phyloP scores from a whole-genome alignment of 140 eudicot species.

The Ambrosia hybrid region DNA sequence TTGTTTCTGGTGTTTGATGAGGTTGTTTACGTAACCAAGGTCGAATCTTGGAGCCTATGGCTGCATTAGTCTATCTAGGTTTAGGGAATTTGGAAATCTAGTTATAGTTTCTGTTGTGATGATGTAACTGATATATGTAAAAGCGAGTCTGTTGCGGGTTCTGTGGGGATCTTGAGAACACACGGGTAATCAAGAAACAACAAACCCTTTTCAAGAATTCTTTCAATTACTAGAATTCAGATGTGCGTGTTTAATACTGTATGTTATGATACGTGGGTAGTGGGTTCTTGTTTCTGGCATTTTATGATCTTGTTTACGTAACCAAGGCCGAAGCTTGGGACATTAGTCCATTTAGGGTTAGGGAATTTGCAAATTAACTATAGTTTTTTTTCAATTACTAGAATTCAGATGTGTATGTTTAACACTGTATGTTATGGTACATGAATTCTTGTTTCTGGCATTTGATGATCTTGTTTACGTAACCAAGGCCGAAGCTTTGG shows the following conservation, averaged over 20 bases:
- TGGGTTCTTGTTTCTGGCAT: not conserved
- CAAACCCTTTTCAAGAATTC: not conserved
- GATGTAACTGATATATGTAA: too few relatives aligned
- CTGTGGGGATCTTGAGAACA: not conserved
- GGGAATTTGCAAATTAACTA: not conserved
- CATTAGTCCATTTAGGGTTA: not conserved
- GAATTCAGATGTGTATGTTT: not conserved
- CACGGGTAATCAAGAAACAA: too few relatives aligned
- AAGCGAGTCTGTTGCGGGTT: too few relatives aligned
- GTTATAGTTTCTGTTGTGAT: too few relatives aligned
- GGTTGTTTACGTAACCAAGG: not conserved
- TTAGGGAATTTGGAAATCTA: too few relatives aligned
- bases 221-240: not conserved
- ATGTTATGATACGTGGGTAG: too few relatives aligned
- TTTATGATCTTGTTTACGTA: not conserved
- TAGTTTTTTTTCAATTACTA: not conserved
- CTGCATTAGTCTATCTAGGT: too few relatives aligned
- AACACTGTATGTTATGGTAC: too few relatives aligned
- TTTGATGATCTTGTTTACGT: not conserved
- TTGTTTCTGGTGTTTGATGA: not conserved
- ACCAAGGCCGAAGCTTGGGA: conserved; percentile 2
- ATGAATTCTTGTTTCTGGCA: not conserved
- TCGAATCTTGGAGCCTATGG: not conserved
- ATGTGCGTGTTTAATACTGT: not conserved
- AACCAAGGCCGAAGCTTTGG: conserved; percentile 5